These are phyloP conservation scores for Raddia guianensis DNA, from an alignment of 176 grass and related monocot species.

Conservation along the genomic window DNA sequence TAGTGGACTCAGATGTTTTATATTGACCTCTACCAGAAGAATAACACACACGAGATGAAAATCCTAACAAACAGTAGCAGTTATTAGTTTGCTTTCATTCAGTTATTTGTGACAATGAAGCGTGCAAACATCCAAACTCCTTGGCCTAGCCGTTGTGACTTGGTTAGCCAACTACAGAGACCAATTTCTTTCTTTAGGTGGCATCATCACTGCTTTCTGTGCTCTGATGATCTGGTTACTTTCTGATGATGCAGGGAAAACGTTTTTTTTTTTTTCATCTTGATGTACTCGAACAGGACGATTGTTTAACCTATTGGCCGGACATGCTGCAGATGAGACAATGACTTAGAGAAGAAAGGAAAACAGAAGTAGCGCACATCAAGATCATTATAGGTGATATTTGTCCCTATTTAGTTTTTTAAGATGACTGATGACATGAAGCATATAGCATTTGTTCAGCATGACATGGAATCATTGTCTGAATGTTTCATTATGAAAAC, in stretches of 20 bases:
- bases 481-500: neutral
- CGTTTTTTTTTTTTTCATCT: neutral
- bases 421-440: neutral
- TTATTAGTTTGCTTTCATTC: slow-evolving; percentile 28
- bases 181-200: slow-evolving; percentile 32
- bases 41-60: neutral
- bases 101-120: slow-evolving; percentile 22
- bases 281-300: neutral
- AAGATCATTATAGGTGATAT: slow-evolving; percentile 25
- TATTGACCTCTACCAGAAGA: neutral
- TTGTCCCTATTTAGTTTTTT: slow-evolving; percentile 21
- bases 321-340: slow-evolving; percentile 27
- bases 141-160: slow-evolving; percentile 9
- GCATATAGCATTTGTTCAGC: slow-evolving; percentile 11
- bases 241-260: slow-evolving; percentile 29
- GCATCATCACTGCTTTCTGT: slow-evolving; percentile 12
- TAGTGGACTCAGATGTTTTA: neutral
- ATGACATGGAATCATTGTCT: neutral
- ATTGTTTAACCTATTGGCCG: slow-evolving; percentile 22
- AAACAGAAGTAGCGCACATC: slow-evolving; percentile 3
- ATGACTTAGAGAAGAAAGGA: slow-evolving; percentile 14
- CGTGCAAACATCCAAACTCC: slow-evolving; percentile 25
- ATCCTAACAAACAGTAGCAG: neutral
- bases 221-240: slow-evolving; percentile 22
- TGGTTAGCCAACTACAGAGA: slow-evolving; percentile 9